Evolutionary conservation across 192 early-diverging fungal species (phyloP).

Genomic region (Gamsiella multidivaricata): DNA sequence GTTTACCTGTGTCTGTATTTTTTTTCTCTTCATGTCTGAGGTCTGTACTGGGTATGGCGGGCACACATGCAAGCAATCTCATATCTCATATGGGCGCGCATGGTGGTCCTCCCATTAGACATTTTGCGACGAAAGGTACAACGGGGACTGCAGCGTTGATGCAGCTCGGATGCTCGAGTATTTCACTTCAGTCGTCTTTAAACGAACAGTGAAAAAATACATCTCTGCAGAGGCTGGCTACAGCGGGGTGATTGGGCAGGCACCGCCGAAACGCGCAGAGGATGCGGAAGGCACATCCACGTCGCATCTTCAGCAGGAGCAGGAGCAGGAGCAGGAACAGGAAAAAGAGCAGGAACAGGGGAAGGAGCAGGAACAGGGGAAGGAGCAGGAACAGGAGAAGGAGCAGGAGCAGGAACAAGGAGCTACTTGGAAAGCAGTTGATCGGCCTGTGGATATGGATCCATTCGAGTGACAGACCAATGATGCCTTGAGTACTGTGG

Average conservation of each 20-base stretch:
- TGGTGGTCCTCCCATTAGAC: not conserved
- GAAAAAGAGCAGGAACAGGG: too few species aligned
- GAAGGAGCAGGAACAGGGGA: not conserved
- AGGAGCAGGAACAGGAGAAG: too few species aligned
- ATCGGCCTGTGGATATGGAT: too few species aligned
- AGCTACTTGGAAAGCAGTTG: too few species aligned
- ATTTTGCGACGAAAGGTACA: not conserved
- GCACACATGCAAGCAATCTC: too few species aligned
- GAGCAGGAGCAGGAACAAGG: too few species aligned
- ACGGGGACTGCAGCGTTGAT: constrained; percentile 4
- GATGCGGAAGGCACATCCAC: not conserved
- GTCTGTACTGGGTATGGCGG: not conserved
- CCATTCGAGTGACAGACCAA: not conserved
- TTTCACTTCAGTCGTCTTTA: not conserved
- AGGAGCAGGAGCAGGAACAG: not conserved
- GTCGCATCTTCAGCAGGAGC: not conserved
- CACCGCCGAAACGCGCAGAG: too few species aligned
- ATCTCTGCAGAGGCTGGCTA: not conserved
- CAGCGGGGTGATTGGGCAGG: not conserved
- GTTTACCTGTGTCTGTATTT: too few species aligned
- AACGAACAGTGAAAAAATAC: not conserved
- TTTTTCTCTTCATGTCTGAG: not conserved
- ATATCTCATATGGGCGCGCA: too few species aligned
- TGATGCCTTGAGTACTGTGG: not conserved
- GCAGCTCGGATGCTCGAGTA: constrained; percentile 9